A percentile compares a stretch with the other conserved stretches of the same genome.
These are phyloP conservation scores for Leishmania martiniquensis DNA, from an alignment of 208 protist species.

Conservation along the genomic window DNA sequence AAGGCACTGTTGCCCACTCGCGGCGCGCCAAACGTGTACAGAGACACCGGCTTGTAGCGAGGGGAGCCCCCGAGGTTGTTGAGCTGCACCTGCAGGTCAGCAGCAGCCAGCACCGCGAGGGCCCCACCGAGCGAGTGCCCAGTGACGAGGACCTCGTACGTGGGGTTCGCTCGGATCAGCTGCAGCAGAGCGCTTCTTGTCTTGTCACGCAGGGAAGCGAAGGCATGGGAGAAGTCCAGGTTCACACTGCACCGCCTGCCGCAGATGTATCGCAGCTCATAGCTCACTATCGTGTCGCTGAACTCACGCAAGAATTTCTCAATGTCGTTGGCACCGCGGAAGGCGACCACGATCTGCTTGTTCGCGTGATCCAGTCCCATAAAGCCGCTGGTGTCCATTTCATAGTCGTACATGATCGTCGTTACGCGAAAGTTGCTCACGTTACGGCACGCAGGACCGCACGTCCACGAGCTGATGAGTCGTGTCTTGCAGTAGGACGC, in stretches of 20 bases:
- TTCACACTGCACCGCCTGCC: constrained; percentile 39
- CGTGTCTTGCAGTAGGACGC: constrained; percentile 19
- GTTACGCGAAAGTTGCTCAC: neutral
- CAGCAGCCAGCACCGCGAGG: constrained; percentile 1
- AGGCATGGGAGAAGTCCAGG: constrained; percentile 44
- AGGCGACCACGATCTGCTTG: constrained; percentile 39
- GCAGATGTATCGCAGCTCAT: constrained; percentile 32
- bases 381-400: constrained; percentile 16
- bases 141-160: constrained; percentile 4
- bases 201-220: constrained; percentile 15
- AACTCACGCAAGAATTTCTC: constrained; percentile 6
- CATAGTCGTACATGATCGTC: neutral
- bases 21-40: constrained; percentile 67
- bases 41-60: neutral
- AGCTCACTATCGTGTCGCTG: constrained; percentile 36
- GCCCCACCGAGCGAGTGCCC: constrained; percentile 7
- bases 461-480: neutral
- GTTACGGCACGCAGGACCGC: neutral
- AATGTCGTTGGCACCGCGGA: constrained; percentile 49
- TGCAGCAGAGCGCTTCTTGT: neutral
- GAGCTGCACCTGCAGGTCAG: neutral
- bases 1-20: constrained; percentile 62
- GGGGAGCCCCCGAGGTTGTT: neutral
- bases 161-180: neutral
- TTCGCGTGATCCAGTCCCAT: constrained; percentile 25